Conservation (phyloP, 371 early-diverging fungal species). For the Funneliformis caledonium region DNA sequence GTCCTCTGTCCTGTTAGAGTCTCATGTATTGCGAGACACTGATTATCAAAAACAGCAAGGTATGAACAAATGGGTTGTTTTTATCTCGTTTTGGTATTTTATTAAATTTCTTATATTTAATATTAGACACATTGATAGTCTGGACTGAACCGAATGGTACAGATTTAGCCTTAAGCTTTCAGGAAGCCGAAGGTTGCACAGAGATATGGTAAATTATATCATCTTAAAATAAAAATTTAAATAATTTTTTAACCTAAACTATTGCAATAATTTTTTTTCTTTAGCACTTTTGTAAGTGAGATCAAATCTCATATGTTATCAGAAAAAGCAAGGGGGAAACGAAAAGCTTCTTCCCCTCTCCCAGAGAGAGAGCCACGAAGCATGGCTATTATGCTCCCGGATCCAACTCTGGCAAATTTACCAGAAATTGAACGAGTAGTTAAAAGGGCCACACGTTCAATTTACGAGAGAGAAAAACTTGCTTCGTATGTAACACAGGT, state of each 20-base stretch:
- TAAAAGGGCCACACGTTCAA: slow-evolving; percentile 49
- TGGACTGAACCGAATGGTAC: slow-evolving; percentile 83
- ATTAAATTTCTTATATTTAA: neutral
- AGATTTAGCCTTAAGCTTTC: slow-evolving; percentile 91
- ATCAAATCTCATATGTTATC: too few species aligned
- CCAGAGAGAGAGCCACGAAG: slow-evolving; percentile 2
- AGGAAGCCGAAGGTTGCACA: slow-evolving; percentile 82
- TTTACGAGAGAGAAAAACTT: slow-evolving; percentile 57
- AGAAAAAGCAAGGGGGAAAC: too few species aligned
- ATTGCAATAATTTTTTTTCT: slow-evolving; percentile 24
- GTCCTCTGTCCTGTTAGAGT: neutral
- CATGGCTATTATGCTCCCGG: slow-evolving; percentile 51
- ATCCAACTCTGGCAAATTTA: slow-evolving; percentile 68
- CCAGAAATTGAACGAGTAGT: slow-evolving; percentile 63
- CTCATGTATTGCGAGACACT: neutral
- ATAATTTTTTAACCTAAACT: slow-evolving; percentile 31
- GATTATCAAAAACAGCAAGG: slow-evolving; percentile 28
- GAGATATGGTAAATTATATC: slow-evolving; percentile 72
- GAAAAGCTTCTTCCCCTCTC: neutral
- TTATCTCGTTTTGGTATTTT: neutral
- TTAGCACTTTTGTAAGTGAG: too few species aligned
- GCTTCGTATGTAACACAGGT: slow-evolving; percentile 54
- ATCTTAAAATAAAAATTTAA: neutral
- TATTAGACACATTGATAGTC: slow-evolving; percentile 14
- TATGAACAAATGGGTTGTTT: neutral